These are phyloP conservation scores for Nemania sp. DNA, from an alignment of 2,329 filamentous ascomycete species.

Conservation along the genomic window DNA sequence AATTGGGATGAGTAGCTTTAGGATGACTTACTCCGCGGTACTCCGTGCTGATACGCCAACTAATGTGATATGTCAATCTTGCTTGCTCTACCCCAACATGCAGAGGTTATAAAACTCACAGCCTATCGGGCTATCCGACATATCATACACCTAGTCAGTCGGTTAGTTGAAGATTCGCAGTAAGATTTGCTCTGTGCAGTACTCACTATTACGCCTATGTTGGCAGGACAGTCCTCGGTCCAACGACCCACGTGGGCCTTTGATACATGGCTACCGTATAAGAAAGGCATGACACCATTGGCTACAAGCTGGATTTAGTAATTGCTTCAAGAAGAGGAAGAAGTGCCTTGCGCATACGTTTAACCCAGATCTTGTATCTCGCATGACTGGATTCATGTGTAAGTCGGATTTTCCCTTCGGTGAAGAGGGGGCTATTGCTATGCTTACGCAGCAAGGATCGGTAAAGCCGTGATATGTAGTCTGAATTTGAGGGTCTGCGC, in stretches of 20 bases:
- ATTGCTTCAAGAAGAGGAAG: neutral
- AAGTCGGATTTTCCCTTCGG: neutral
- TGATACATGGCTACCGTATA: conserved; percentile 84
- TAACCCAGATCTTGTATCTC: conserved; percentile 97
- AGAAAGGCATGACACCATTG: conserved; percentile 96
- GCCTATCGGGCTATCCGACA: conserved; percentile 93
- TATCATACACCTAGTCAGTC: conserved; percentile 70
- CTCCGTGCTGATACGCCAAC: conserved; percentile 41
- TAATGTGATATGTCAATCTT: conserved; percentile 28
- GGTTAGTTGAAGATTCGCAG: conserved; percentile 2
- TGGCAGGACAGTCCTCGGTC: conserved; percentile 82
- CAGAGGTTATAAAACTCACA: conserved; percentile 54
- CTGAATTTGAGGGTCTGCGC: conserved; percentile 85
- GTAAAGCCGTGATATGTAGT: conserved; percentile 88
- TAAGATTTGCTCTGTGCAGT: neutral
- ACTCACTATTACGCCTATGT: conserved; percentile 82
- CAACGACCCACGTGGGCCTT: conserved; percentile 71
- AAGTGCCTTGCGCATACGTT: conserved; percentile 59
- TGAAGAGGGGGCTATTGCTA: neutral
- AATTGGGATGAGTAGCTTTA: neutral
- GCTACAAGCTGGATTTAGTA: conserved; percentile 34
- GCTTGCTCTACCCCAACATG: neutral
- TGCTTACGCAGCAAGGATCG: conserved; percentile 79
- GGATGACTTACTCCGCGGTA: conserved; percentile 35
- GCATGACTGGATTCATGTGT: conserved; percentile 90